Percentiles rank a stretch among this genome's conserved stretches.
Conservation (phyloP, 2,329 filamentous ascomycete species). For the Aspergillus fructus region DNA sequence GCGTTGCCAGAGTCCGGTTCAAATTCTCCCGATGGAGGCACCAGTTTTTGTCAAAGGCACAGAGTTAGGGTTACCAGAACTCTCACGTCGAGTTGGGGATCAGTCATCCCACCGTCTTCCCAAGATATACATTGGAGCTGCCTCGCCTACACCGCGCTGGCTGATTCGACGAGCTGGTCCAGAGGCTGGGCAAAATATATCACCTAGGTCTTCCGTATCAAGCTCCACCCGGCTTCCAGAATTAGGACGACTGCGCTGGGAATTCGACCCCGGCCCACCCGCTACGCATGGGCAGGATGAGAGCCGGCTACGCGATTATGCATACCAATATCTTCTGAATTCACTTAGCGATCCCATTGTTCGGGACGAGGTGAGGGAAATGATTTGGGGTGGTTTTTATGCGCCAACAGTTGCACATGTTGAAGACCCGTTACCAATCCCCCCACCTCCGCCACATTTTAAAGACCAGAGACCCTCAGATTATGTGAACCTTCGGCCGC, state of each 20-base stretch:
- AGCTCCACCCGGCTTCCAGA: neutral
- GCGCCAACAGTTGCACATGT: neutral
- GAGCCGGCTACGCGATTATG: conserved; percentile 19
- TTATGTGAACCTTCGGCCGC: neutral
- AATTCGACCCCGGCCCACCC: conserved; percentile 22
- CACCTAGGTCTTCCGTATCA: neutral
- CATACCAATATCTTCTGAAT: conserved; percentile 20
- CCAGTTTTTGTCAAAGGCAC: neutral
- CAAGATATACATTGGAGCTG: conserved; percentile 8
- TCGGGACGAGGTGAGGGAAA: conserved; percentile 14
- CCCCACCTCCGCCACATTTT: conserved; percentile 11
- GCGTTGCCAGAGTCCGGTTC: neutral
- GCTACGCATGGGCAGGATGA: conserved; percentile 1
- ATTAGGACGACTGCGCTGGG: conserved; percentile 14
- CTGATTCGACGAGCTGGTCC: conserved; percentile 7
- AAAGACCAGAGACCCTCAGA: neutral
- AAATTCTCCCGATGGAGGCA: neutral
- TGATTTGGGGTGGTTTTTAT: conserved; percentile 6
- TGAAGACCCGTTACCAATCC: conserved; percentile 24
- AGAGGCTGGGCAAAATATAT: neutral
- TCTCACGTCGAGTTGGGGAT: neutral
- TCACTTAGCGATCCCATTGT: conserved; percentile 13
- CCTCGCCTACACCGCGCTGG: conserved; percentile 13
- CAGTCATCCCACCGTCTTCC: neutral
- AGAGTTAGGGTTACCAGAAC: neutral